These are phyloP conservation scores for Pyrenochaeta sp. DNA, from an alignment of 2,329 filamentous ascomycete genomes.

Conservation along the genomic window DNA sequence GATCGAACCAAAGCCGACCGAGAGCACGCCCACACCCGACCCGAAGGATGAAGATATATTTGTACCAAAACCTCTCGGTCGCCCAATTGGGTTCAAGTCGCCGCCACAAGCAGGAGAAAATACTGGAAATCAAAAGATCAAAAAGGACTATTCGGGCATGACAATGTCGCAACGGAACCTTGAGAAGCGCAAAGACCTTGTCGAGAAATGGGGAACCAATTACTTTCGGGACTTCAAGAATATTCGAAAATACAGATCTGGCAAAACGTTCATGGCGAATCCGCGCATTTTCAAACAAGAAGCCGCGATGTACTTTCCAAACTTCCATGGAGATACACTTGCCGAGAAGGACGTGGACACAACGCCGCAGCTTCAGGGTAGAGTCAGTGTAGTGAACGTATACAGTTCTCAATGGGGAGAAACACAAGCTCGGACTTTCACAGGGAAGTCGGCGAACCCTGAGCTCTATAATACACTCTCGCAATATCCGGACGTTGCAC, in stretches of 20 bases:
- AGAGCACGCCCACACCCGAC: constrained; percentile 11
- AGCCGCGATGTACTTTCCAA: constrained; percentile 89
- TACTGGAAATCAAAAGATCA: constrained; percentile 70
- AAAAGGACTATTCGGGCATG: constrained; percentile 41
- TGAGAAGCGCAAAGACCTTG: constrained; percentile 75
- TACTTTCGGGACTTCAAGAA: constrained; percentile 98
- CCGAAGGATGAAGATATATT: constrained; percentile 48
- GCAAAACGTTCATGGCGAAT: constrained; percentile 90
- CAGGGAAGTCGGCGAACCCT: constrained; percentile 68
- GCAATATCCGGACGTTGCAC: constrained; percentile 63
- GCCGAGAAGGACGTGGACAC: constrained; percentile 66
- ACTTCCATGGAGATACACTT: constrained; percentile 82
- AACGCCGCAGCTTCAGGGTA: constrained; percentile 75
- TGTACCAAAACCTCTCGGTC: constrained; percentile 62
- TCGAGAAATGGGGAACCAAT: constrained; percentile 78
- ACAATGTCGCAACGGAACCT: constrained; percentile 64
- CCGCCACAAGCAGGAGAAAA: constrained; percentile 83
- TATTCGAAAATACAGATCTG: constrained; percentile 75
- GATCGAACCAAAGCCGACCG: constrained; percentile 14
- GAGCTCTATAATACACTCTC: constrained; percentile 70
- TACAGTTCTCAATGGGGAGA: constrained; percentile 89
- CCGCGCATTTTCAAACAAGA: constrained; percentile 84
- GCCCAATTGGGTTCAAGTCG: constrained; percentile 81
- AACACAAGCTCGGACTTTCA: constrained; percentile 77
- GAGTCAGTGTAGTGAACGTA: constrained; percentile 78